Conservation (phyloP, 306 rosid genomes). For the Ochetophila trinervis region DNA sequence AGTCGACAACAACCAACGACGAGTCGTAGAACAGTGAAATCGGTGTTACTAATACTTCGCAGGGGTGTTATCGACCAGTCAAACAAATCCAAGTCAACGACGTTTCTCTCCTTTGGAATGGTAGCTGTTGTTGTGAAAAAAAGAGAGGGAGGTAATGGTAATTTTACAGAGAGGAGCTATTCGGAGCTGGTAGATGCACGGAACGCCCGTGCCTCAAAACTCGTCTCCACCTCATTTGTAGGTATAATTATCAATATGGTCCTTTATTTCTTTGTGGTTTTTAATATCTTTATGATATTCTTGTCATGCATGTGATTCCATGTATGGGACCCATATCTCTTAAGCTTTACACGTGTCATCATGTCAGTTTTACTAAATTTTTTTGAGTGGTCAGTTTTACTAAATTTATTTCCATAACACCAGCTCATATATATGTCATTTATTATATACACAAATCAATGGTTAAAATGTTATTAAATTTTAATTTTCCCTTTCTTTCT, state of each 20-base stretch:
- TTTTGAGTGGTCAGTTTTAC: background rate
- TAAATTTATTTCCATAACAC: no score
- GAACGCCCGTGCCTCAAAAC: constrained; percentile 66
- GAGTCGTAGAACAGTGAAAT: constrained; percentile 27
- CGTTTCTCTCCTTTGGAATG: constrained; percentile 2
- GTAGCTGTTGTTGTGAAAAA: constrained; percentile 15
- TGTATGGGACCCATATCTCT: constrained; percentile 37
- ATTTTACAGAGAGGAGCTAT: background rate
- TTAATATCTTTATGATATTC: constrained; percentile 40
- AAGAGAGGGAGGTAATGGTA: constrained; percentile 17
- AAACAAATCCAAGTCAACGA: constrained; percentile 7
- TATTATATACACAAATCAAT: no score
- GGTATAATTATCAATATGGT: background rate
- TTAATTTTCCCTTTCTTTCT: no score
- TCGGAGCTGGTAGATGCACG: constrained; percentile 39
- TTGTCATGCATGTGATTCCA: constrained; percentile 64
- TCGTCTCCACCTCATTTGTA: constrained; percentile 43
- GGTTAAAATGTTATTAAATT: no score
- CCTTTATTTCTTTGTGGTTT: constrained; percentile 7
- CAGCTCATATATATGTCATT: background rate
- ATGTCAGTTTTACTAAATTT: background rate
- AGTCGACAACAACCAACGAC: constrained; percentile 37
- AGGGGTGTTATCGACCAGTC: constrained; percentile 24
- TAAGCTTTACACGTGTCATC: constrained; percentile 24
- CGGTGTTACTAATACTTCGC: background rate